Evolutionary conservation across 495 filamentous ascomycete species (phyloP).

Genomic region (Emericellopsis terricola): DNA sequence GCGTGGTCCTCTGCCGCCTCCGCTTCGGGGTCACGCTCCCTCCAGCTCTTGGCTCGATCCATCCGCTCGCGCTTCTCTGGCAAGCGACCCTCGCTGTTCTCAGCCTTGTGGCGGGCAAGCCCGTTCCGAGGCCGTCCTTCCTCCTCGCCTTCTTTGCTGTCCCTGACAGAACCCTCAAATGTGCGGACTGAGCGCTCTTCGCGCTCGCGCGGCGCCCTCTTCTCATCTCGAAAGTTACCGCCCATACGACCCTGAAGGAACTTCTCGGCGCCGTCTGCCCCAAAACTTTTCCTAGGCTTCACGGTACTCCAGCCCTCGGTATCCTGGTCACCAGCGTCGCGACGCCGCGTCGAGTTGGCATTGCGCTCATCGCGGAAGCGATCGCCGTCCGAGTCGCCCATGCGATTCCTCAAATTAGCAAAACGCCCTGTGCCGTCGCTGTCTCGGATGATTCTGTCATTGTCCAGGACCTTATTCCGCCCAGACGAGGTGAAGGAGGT

Average conservation of each 20-base stretch:
- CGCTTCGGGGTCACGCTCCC: constrained; percentile 39
- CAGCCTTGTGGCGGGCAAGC: constrained; percentile 19
- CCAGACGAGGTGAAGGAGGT: constrained; percentile 66
- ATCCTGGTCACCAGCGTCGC: constrained; percentile 31
- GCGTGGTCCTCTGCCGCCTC: constrained; percentile 21
- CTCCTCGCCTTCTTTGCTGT: constrained; percentile 31
- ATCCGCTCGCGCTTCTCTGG: constrained; percentile 36
- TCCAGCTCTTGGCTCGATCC: constrained; percentile 43
- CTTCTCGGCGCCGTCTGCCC: constrained; percentile 41
- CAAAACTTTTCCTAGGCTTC: constrained; percentile 47
- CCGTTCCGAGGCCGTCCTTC: constrained; percentile 31
- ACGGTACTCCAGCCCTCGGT: constrained; percentile 41
- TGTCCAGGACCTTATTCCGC: constrained; percentile 35
- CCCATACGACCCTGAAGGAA: constrained; percentile 42
- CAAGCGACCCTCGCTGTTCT: constrained; percentile 12
- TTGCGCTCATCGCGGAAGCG: constrained; percentile 32
- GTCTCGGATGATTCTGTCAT: constrained; percentile 28
- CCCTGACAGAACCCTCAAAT: constrained; percentile 26
- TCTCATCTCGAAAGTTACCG: constrained; percentile 18
- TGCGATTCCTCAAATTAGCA: constrained; percentile 43
- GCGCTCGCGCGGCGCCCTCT: constrained; percentile 24
- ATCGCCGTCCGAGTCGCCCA: constrained; percentile 43
- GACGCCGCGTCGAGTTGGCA: constrained; percentile 26
- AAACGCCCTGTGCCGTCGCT: constrained; percentile 43
- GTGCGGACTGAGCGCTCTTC: constrained; percentile 35